Evolutionary conservation across 306 rosid species (phyloP).

Genomic region (Citrullus mucosospermus): DNA sequence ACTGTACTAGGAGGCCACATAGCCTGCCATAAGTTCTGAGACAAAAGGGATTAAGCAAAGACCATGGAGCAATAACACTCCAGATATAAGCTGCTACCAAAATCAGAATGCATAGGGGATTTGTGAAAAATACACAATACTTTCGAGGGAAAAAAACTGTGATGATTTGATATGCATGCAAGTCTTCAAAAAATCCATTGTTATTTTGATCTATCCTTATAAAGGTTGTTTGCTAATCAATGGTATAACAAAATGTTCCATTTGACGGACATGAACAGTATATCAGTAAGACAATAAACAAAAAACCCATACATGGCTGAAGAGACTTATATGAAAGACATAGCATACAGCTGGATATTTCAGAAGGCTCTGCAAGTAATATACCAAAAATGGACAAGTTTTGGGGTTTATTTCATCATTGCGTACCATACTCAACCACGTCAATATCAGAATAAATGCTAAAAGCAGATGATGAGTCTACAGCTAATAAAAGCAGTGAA

Average conservation of each 20-base stretch:
- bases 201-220: neutral
- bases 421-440: conserved; percentile 2
- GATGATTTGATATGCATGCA: neutral
- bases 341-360: neutral
- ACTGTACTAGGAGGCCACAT: neutral
- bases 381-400: neutral
- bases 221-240: neutral
- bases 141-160: neutral
- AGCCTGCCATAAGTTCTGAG: neutral
- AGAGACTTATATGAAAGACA: neutral
- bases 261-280: neutral
- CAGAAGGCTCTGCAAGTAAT: neutral
- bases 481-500: too few species aligned
- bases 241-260: neutral
- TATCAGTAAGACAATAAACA: neutral
- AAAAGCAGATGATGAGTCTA: neutral
- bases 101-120: neutral
- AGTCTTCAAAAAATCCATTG: neutral
- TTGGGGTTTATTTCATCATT: neutral
- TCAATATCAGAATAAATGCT: conserved; percentile 7
- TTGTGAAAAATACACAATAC: neutral
- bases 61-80: neutral
- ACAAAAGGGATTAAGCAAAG: neutral
- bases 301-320: neutral
- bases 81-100: neutral